These are phyloP conservation scores for Colletotrichum truncatum DNA, from an alignment of 2,329 filamentous ascomycete species.

Conservation along the genomic window DNA sequence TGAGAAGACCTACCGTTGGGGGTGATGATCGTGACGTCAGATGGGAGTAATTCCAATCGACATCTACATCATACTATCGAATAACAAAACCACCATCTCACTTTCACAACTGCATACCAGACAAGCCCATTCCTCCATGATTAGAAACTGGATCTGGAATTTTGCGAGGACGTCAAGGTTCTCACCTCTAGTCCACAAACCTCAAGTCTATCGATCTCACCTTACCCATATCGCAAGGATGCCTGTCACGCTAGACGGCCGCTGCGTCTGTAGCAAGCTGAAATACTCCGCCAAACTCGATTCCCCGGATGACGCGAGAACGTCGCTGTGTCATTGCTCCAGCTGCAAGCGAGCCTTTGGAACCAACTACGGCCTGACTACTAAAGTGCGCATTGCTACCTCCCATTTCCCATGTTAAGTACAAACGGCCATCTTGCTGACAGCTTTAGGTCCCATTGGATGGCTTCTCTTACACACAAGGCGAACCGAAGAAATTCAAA, in stretches of 20 bases:
- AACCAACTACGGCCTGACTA: constrained; percentile 43
- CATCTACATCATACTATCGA: not conserved
- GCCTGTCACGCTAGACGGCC: not conserved
- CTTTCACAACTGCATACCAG: too few relatives aligned
- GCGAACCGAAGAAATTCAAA: constrained; percentile 37
- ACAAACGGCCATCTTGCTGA: not conserved
- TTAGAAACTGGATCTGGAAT: too few relatives aligned
- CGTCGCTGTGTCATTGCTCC: constrained; percentile 43
- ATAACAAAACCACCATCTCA: not conserved
- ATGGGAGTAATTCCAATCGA: not conserved
- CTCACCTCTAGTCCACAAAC: too few relatives aligned
- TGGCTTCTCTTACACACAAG: constrained; percentile 37
- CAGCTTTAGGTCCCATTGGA: constrained; percentile 32
- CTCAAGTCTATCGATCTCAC: not conserved
- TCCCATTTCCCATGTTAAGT: not conserved
- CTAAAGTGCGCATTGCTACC: constrained; percentile 32
- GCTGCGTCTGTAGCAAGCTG: constrained; percentile 29
- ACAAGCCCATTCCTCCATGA: too few relatives aligned
- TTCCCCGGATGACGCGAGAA: constrained; percentile 38
- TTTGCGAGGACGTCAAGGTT: too few relatives aligned
- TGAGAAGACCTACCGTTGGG: too few relatives aligned
- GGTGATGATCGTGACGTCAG: not conserved
- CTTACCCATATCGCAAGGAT: not conserved
- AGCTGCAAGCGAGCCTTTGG: constrained; percentile 44
- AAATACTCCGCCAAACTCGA: constrained; percentile 37